Percentiles rank a stretch among this genome's conserved stretches.
Conservation (phyloP, 805 yeast genomes). For the Sugiyamaella floridensis region DNA sequence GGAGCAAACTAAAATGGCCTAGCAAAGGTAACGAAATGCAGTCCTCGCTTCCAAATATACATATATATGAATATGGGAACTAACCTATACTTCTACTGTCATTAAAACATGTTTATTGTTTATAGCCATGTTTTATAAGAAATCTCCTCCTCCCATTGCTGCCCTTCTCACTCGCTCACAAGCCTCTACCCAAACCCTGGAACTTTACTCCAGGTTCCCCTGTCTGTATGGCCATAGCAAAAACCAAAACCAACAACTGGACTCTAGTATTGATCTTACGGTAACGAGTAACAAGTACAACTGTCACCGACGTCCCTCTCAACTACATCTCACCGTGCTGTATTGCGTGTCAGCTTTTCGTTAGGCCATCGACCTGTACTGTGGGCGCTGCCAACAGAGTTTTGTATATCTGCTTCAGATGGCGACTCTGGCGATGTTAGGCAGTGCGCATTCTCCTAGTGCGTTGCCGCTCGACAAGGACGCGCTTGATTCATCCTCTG, state of each 20-base stretch:
- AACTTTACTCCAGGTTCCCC: not conserved
- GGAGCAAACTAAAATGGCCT: too few relatives aligned
- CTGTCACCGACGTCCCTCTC: too few relatives aligned
- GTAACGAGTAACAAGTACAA: too few relatives aligned
- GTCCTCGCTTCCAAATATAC: too few relatives aligned
- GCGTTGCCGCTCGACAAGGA: slow-evolving; percentile 2
- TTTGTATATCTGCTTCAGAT: not conserved
- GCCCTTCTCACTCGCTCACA: not conserved
- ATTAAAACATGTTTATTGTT: too few relatives aligned
- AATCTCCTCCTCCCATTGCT: not conserved
- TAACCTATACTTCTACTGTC: too few relatives aligned
- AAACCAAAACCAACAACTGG: not conserved
- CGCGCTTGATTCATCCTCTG: not conserved
- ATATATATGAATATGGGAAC: too few relatives aligned
- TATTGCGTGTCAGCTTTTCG: too few relatives aligned
- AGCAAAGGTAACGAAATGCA: too few relatives aligned
- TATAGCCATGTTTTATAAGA: too few relatives aligned
- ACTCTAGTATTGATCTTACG: too few relatives aligned
- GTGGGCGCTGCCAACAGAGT: not conserved
- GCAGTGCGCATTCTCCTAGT: slow-evolving; percentile 6
- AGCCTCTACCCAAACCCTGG: not conserved
- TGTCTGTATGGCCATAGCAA: not conserved
- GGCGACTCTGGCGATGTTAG: slow-evolving; percentile 14
- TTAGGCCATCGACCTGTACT: not conserved
- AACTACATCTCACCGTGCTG: too few relatives aligned